These are phyloP conservation scores for Rubroshorea leprosula DNA, from an alignment of 345 rosid species.

Conservation along the genomic window DNA sequence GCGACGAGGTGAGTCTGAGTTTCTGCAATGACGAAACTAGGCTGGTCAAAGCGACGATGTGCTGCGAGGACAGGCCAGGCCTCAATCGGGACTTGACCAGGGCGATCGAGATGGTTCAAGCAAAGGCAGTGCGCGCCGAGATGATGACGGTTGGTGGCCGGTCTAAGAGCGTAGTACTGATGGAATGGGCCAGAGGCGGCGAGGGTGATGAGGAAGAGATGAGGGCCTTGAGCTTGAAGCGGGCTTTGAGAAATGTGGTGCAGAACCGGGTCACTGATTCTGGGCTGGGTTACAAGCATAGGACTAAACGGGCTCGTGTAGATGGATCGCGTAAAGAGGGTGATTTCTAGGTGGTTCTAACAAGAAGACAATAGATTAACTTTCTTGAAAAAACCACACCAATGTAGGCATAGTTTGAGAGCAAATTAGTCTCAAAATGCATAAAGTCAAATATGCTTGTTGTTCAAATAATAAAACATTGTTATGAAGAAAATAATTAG, in stretches of 20 bases:
- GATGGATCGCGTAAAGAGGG: too few relatives aligned
- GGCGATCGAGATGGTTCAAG: conserved; percentile 32
- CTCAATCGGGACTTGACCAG: conserved; percentile 37
- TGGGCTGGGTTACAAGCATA: conserved; percentile 20
- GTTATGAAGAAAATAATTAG: too few relatives aligned
- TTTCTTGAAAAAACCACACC: too few relatives aligned
- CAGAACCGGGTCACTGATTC: conserved; percentile 28
- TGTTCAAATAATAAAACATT: too few relatives aligned
- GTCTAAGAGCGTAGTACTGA: conserved; percentile 34
- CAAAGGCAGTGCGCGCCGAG: conserved; percentile 41
- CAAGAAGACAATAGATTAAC: too few relatives aligned
- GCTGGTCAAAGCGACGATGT: conserved; percentile 32
- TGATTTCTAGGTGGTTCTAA: too few relatives aligned
- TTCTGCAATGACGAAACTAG: conserved; percentile 15
- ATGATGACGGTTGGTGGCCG: conserved; percentile 53
- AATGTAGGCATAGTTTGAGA: too few relatives aligned
- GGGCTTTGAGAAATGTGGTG: conserved; percentile 37
- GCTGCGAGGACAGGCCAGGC: conserved; percentile 52
- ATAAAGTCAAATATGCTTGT: too few relatives aligned
- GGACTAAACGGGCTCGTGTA: conserved; percentile 26
- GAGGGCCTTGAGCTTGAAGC: conserved; percentile 20
- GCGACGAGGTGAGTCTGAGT: conserved; percentile 34
- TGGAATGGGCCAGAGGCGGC: conserved; percentile 27
- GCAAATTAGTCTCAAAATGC: too few relatives aligned
- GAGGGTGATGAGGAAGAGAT: conserved; percentile 28